Base-by-base conservation (phyloP, 139 green algal genomes). In the Limnomonas spitsbergensis region DNA sequence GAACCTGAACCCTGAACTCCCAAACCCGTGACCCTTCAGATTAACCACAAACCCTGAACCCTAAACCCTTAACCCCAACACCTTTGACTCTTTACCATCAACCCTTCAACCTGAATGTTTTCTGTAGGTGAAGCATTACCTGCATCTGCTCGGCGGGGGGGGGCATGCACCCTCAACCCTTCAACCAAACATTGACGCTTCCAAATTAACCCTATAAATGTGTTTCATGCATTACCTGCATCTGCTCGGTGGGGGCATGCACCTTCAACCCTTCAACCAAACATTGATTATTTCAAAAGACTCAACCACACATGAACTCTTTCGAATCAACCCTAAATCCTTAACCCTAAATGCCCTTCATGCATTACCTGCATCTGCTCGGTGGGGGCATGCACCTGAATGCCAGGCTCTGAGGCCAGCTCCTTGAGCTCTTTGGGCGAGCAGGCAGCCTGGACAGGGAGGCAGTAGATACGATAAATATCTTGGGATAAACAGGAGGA, bases 391-490 rank as follows among this genome's bases (percentile, higher is more conserved):
- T 86, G 77, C 37, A 89, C 72, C 2, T 53, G 34, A n/a, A 94
- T 67, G 38, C 79, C 79, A 1, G 34, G 20, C 76, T 95, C 66
- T 2, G 31, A 80, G 20, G 98, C 84, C 38, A 99, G 36, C 84
- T 99, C 96, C 29, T 95, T 91, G 24, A 99, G 90, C 88, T 99
- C 96, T 78, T 98, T 98, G 35, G 95, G 83, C 0, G 96, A 98
- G 86, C 94, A 97, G 29, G 93, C 91, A 4, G 93, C 95, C 86
- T 98, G 86, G 4, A 77, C 66, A 35, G 2, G 40, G 1, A 24
- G 42, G 37, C 38, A 2, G 29, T 61, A 38, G 42, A 53, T 27
- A 27, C 29, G 7, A 29, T n/a, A n/a, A n/a, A n/a, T n/a, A n/a
- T n/a, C n/a, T n/a, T n/a, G n/a, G n/a, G n/a, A n/a, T n/a, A n/a